A percentile compares a stretch with the other conserved stretches of the same genome.
These are phyloP conservation scores for Passalora sequoiae DNA, from an alignment of 2,329 filamentous ascomycete genomes.

Conservation along the genomic window DNA sequence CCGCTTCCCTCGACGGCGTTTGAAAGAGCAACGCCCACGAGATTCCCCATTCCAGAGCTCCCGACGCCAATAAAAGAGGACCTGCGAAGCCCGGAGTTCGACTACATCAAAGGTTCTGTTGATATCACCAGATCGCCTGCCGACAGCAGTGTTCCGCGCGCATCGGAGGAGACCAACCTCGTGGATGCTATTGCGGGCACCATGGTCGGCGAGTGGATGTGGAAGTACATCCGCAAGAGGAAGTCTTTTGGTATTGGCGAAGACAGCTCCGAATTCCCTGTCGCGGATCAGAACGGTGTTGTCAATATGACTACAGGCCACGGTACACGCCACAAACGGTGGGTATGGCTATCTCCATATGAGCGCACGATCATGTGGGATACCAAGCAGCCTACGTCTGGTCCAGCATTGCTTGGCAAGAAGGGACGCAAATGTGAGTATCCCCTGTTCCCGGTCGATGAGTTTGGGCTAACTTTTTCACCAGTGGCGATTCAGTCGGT, in stretches of 20 bases:
- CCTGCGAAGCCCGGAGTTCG: conserved; percentile 8
- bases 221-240: conserved; percentile 78
- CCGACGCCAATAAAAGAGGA: conserved; percentile 26
- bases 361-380: conserved; percentile 97
- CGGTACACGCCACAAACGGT: conserved; percentile 78
- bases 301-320: conserved; percentile 62
- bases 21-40: conserved; percentile 29
- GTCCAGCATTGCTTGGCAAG: conserved; percentile 85
- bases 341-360: conserved; percentile 98
- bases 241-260: conserved; percentile 83
- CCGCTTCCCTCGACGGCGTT: conserved; percentile 35
- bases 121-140: conserved; percentile 18
- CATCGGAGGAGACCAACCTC: conserved; percentile 53
- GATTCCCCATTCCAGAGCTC: conserved; percentile 33
- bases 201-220: conserved; percentile 98
- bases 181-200: conserved; percentile 96
- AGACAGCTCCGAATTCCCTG: conserved; percentile 41
- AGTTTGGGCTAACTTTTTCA: conserved; percentile 27
- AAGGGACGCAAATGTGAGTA: conserved; percentile 86
- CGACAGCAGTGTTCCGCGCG: conserved; percentile 13
- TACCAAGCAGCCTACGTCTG: conserved; percentile 88
- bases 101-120: conserved; percentile 23
- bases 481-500: conserved; percentile 92
- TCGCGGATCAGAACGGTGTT: conserved; percentile 53
- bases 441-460: background rate